Base-by-base conservation (phyloP, 1,284 basidiomycete species). In the Apiotrichum akiyoshidainum region DNA sequence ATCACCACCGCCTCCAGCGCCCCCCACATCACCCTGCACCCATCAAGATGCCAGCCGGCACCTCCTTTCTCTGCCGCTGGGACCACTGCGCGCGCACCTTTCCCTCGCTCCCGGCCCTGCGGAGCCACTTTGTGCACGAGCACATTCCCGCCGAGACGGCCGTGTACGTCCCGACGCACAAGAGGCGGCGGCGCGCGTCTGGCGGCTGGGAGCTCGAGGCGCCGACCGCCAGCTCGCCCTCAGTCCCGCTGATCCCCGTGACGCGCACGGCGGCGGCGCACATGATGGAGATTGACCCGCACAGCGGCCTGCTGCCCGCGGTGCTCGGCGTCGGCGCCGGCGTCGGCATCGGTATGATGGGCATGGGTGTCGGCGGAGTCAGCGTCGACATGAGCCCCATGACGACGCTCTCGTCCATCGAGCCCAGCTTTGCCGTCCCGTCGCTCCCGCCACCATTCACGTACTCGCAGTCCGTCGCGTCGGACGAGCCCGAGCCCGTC, bases 21-120 rank as follows among this genome's bases (percentile, higher is more conserved):
- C 37, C 46, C 7, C 16, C 45, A 13, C 48, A 4, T 22, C 44
- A 11, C 48, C 19, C 33, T n/a, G n/a, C 17, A 7, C 35, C 2
- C 13, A 41, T n/a, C 41, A 42, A 6, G 33, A 31, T 26, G 37
- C 49, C 46, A 41, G 10, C 37, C 16, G 19, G 37, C 9, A 31
- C 46, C n/a, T 13, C 50, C 19, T 63, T 34, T 58, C 44, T 19
- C 35, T 63, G 61, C 48, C 45, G 56, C n/a, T 63, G 61, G 61
- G 56, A 58, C 58, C 58, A 40, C 31, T 63, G 61, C 45, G 26
- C 61, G 6, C 50, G 39, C 12, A 46, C 46, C 9, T 60, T 60
- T 35, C 19, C 40, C n/a, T 19, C 54, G 5, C n/a, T 58, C 37
- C 17, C 50, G 5, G 53, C 41, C 6, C 58, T 63, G 17, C 22